Evolutionary conservation across 352 stramenopile species (phyloP), one percentile per base, ranked within the genome.

Genomic region (Pythium oligandrum): DNA sequence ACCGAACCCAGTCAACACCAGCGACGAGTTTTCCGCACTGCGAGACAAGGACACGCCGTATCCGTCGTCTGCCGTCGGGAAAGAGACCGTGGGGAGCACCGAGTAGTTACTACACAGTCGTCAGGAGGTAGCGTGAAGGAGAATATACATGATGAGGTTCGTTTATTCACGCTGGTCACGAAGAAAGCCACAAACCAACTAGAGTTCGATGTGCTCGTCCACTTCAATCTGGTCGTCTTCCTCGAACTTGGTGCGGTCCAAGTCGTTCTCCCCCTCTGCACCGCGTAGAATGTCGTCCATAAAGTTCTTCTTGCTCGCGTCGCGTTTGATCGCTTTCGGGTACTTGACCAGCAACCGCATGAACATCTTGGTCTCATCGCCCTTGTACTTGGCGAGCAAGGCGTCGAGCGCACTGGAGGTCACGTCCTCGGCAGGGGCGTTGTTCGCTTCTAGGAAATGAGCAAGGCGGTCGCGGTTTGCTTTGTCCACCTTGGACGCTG

Each of bases 301-400:
- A 38, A 80, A 85, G 51, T 75, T 83, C 33, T 40, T 46, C 61
- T 82, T 85, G 10, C 49, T 48, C 31, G 57, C 46, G 61, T 85
- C 74, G 3, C 49, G n/a, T 44, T 78, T 69, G 42, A 90, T 60
- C 31, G 81, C 74, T 6, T 77, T 54, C 26, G 73, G 74, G 62
- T 81, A 81, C 53, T 86, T 87, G 38, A 66, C 62, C 30, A 84
- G 51, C 59, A 86, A 47, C 3, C 69, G 70, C 38, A 73, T 48
- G 49, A 87, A 81, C 75, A 86, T 77, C 44, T 57, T 78, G 11
- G 67, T 60, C 48, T 83, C 73, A 32, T 78, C 57, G 1, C 63
- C 74, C 34, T 75, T 70, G 70, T 92, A 89, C 64, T 92, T 92
- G 12, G 40, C 56, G 38, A 89, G 48, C 34, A 92, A 55, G 40